Conservation (phyloP, 176 grass and related monocot genomes). For the Eleusine coracana region DNA sequence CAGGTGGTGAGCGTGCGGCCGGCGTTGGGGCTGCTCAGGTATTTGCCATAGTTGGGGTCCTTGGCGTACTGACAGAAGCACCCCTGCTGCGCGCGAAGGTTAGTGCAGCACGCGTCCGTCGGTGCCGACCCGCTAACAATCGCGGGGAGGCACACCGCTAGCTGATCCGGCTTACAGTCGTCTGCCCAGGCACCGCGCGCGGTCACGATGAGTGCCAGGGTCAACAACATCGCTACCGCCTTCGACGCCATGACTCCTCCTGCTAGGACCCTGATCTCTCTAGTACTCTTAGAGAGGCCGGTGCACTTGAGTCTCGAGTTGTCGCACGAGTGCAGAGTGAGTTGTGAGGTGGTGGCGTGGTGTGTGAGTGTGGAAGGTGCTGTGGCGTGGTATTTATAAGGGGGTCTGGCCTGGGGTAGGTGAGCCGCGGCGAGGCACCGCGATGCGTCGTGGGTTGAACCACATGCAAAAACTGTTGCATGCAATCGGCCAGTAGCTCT, state of each 20-base stretch:
- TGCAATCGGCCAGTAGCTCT: too few species aligned
- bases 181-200: neutral
- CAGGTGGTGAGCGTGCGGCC: neutral
- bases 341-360: too few species aligned
- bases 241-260: neutral
- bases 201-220: neutral
- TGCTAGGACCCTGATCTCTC: too few species aligned
- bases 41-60: constrained; percentile 31
- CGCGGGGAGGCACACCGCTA: constrained; percentile 37
- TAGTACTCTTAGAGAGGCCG: too few species aligned
- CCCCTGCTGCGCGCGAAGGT: neutral
- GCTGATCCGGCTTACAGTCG: constrained; percentile 17
- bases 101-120: constrained; percentile 12
- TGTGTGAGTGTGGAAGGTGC: too few species aligned
- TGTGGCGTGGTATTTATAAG: neutral
- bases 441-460: neutral
- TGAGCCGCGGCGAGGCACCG: too few species aligned
- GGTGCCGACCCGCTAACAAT: constrained; percentile 13
- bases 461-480: neutral
- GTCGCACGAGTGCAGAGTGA: too few species aligned
- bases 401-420: neutral
- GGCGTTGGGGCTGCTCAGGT: constrained; percentile 37
- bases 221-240: neutral
- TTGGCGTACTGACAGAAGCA: constrained; percentile 51
- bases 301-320: too few species aligned